Evolutionary conservation across 2,329 filamentous ascomycete genomes (phyloP).

Genomic region (Gaeumannomyces sp.): DNA sequence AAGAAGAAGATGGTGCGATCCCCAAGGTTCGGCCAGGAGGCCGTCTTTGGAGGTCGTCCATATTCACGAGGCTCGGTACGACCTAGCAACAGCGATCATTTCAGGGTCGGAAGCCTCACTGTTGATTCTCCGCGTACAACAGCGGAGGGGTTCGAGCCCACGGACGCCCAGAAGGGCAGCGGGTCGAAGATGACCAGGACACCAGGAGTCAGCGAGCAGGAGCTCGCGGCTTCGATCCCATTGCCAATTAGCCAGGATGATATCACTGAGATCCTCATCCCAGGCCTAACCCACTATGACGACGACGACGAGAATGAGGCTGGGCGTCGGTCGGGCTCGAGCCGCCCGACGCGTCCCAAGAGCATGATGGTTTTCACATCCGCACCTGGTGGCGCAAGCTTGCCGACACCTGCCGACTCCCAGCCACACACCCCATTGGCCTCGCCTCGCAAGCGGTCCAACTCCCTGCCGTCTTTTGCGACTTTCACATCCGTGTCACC

Average conservation of each 20-base stretch:
- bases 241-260: constrained; percentile 63
- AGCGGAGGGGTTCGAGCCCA: constrained; percentile 11
- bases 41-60: constrained; percentile 27
- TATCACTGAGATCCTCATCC: constrained; percentile 73
- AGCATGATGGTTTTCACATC: constrained; percentile 35
- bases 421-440: constrained; percentile 28
- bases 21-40: constrained; percentile 36
- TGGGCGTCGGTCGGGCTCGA: constrained; percentile 23
- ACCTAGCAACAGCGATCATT: constrained; percentile 25
- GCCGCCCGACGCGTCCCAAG: constrained; percentile 34
- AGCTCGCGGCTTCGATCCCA: constrained; percentile 54
- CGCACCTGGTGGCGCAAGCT: constrained; percentile 19
- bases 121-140: constrained; percentile 11
- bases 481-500: constrained; percentile 20
- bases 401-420: constrained; percentile 27
- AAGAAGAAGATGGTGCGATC: constrained; percentile 76
- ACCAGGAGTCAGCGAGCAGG: constrained; percentile 26
- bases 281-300: constrained; percentile 58
- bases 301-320: constrained; percentile 44
- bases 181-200: constrained; percentile 9
- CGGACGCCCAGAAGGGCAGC: constrained; percentile 8
- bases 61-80: constrained; percentile 41
- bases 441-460: constrained; percentile 33
- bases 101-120: constrained; percentile 32
- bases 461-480: constrained; percentile 40